phyloP scores from a whole-genome alignment of 73 alveolate genomes.

The Tetrahymena malaccensis region DNA sequence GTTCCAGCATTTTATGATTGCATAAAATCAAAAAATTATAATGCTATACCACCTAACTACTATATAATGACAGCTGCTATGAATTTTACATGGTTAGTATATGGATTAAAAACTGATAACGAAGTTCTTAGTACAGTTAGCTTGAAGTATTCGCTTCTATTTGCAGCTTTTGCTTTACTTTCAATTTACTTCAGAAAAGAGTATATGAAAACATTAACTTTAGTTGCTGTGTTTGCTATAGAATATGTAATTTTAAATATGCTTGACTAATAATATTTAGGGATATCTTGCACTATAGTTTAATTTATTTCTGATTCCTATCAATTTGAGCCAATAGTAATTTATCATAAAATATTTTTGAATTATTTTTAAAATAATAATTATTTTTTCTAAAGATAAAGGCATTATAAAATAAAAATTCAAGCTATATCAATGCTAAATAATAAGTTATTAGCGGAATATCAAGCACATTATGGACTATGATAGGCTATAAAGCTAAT shows the following conservation, averaged over 20 bases:
- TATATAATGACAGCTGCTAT: not conserved
- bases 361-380: not conserved
- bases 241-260: not conserved
- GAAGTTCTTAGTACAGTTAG: not conserved
- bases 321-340: not conserved
- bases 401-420: not conserved
- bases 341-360: not conserved
- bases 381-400: not conserved
- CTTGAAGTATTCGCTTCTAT: not conserved
- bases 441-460: not conserved
- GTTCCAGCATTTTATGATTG: not conserved
- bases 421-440: not conserved
- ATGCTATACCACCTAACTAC: not conserved
- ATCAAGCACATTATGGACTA: not conserved
- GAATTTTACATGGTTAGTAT: not conserved
- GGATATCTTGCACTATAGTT: not conserved
- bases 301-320: not conserved
- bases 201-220: not conserved
- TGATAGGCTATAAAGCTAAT: not conserved
- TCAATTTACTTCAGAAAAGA: not conserved
- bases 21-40: not conserved
- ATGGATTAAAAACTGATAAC: not conserved
- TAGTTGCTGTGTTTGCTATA: not conserved
- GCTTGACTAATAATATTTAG: not conserved
- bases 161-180: not conserved